phyloP scores from a whole-genome alignment of 805 yeast species.

The Priceomyces carsonii region DNA sequence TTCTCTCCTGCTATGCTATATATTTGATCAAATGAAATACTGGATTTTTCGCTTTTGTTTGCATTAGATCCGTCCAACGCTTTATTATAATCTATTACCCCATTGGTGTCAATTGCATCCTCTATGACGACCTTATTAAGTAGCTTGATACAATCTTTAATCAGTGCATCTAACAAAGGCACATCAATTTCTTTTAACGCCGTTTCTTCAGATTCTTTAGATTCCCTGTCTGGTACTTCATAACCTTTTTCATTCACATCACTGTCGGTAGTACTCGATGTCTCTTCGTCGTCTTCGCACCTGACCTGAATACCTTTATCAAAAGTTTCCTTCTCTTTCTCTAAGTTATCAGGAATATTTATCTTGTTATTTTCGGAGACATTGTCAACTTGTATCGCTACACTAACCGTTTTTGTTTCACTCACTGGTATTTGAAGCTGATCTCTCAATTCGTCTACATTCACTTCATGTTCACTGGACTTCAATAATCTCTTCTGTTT shows the following conservation, averaged over 20 bases:
- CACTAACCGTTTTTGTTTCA: slow-evolving; percentile 15
- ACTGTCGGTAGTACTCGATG: slow-evolving; percentile 12
- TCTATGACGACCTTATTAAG: slow-evolving; percentile 19
- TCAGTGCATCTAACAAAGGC: slow-evolving; percentile 16
- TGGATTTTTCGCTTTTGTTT: not conserved
- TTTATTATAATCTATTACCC: slow-evolving; percentile 4
- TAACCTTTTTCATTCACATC: not conserved
- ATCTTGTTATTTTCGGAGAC: not conserved
- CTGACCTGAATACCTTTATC: slow-evolving; percentile 26
- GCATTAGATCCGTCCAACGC: not conserved
- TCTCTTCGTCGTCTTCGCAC: too few relatives aligned
- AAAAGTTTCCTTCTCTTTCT: slow-evolving; percentile 15
- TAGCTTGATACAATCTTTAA: slow-evolving; percentile 23
- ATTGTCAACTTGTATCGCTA: slow-evolving; percentile 31
- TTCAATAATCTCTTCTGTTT: slow-evolving; percentile 16
- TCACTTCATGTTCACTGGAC: slow-evolving; percentile 31
- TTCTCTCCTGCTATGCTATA: slow-evolving; percentile 3
- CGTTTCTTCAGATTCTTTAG: slow-evolving; percentile 4
- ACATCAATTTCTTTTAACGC: slow-evolving; percentile 15
- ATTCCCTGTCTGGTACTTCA: slow-evolving; percentile 3
- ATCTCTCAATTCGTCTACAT: slow-evolving; percentile 18
- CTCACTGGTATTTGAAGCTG: slow-evolving; percentile 8
- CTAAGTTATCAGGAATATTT: not conserved
- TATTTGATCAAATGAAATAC: slow-evolving; percentile 1
- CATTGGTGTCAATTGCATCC: slow-evolving; percentile 9